These are phyloP conservation scores for Podila epigama DNA, from an alignment of 192 early-diverging fungal species.

Conservation along the genomic window DNA sequence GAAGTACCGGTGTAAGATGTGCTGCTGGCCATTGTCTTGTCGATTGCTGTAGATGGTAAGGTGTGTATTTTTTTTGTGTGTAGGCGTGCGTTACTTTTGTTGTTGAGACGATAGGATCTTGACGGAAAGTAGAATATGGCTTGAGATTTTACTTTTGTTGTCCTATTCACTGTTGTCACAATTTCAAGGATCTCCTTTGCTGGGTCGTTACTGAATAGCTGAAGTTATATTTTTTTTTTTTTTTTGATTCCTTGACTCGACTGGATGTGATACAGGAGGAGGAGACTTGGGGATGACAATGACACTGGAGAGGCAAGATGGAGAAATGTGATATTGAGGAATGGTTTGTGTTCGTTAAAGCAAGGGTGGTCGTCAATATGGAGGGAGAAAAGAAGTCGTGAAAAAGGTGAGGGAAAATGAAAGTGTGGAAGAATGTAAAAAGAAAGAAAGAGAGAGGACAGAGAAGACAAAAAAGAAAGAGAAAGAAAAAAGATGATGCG, in stretches of 20 bases:
- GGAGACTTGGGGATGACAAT: not conserved
- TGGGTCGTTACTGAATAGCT: no score
- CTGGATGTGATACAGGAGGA: not conserved
- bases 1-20: conserved; percentile 1
- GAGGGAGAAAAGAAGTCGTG: not conserved
- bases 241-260: not conserved
- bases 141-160: no score
- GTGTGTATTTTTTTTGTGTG: no score
- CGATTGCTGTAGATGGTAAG: not conserved
- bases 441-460: not conserved
- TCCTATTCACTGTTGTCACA: no score
- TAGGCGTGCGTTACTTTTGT: no score
- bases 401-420: not conserved
- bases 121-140: no score
- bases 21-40: not conserved
- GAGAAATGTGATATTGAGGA: not conserved
- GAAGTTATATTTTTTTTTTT: not conserved
- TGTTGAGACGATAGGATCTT: no score
- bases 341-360: not conserved
- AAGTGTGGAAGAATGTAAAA: not conserved
- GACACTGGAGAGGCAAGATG: not conserved
- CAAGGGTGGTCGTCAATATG: not conserved
- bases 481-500: not conserved
- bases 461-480: not conserved
- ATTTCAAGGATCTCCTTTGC: no score